Base-by-base conservation (phyloP, 768 basidiomycete genomes). In the Lactarius deliciosus region DNA sequence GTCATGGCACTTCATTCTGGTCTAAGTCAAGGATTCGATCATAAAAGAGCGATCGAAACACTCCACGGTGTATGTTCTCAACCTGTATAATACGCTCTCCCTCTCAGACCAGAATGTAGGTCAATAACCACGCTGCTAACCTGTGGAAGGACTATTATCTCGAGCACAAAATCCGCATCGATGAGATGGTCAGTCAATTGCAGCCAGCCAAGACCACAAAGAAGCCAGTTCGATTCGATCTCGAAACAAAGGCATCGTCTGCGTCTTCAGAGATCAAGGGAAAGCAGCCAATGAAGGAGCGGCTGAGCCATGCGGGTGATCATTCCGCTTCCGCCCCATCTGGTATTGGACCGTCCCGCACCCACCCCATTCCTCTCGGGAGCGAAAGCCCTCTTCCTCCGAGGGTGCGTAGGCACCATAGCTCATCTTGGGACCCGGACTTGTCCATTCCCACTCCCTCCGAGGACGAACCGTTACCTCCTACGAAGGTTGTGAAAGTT, bases 91-190 rank as follows among this genome's bases (percentile, higher is more conserved):
- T 32, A 8, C 53, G 25, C n/a, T 68, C 40, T 65, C 56, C 40
- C 55, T 62, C 40, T 47, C 54, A 58, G 22, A 8, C 15, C 45
- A 45, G 45, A 20, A 47, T 38, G 15, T 40, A 82, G 81, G 75
- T 79, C 57, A 81, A 83, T 53, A 78, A 79, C 32, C 81, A 83
- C 45, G 74, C 78, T 13, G 82, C 88, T 43, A 86, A 81, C 73
- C 76, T 88, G 28, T 92, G 90, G 90, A 91, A 91, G 72, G 90
- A 92, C 71, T 90, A 90, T 73, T 92, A 88, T 70, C 80, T 92
- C 18, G 88, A 90, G 64, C 81, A 91, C 71, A 85, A 83, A 65
- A 79, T 81, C 60, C 83, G 85, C 50, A 77, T 91, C 41, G 86
- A 90, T 71, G 75, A 76, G 34, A 72, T 74, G 15, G 73, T 76